These are phyloP conservation scores for Endogone sp. DNA, from an alignment of 192 early-diverging fungal genomes.

Conservation along the genomic window DNA sequence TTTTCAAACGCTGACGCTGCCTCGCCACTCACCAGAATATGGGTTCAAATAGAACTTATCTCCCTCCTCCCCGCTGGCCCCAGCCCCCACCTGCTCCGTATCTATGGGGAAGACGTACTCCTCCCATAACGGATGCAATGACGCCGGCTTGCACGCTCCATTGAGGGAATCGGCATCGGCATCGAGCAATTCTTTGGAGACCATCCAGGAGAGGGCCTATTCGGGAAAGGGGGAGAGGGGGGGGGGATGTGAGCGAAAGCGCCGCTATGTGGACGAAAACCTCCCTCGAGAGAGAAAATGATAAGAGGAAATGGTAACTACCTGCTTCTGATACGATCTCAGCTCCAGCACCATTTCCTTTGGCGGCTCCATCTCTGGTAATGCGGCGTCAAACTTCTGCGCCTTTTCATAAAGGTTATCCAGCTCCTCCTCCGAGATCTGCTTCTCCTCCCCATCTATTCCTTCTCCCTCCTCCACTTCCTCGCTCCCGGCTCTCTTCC, in stretches of 20 bases:
- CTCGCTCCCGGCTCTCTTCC: neutral
- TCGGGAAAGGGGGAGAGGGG: neutral
- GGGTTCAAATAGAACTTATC: slow-evolving; percentile 42
- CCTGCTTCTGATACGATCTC: slow-evolving; percentile 45
- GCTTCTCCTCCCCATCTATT: slow-evolving; percentile 31
- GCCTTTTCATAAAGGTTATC: slow-evolving; percentile 54
- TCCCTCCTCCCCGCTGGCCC: slow-evolving; percentile 14
- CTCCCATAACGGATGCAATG: slow-evolving; percentile 53
- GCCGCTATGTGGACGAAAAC: too few species aligned
- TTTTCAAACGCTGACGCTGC: neutral
- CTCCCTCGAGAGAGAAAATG: too few species aligned
- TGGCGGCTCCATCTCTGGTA: slow-evolving; percentile 43
- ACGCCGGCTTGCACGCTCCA: slow-evolving; percentile 13
- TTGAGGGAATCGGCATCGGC: neutral
- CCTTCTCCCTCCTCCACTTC: slow-evolving; percentile 10
- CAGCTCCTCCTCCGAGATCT: slow-evolving; percentile 44
- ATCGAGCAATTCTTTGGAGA: slow-evolving; percentile 29
- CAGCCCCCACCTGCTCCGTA: slow-evolving; percentile 1
- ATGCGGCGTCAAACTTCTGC: slow-evolving; percentile 40
- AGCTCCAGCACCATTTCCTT: slow-evolving; percentile 33
- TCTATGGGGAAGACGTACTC: slow-evolving; percentile 41
- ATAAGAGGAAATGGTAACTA: neutral
- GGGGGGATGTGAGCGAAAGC: neutral
- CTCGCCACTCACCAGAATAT: slow-evolving; percentile 25
- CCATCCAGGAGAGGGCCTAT: slow-evolving; percentile 51